Conservation (phyloP, 179 eudicot genomes). For the Dionaea muscipula region DNA sequence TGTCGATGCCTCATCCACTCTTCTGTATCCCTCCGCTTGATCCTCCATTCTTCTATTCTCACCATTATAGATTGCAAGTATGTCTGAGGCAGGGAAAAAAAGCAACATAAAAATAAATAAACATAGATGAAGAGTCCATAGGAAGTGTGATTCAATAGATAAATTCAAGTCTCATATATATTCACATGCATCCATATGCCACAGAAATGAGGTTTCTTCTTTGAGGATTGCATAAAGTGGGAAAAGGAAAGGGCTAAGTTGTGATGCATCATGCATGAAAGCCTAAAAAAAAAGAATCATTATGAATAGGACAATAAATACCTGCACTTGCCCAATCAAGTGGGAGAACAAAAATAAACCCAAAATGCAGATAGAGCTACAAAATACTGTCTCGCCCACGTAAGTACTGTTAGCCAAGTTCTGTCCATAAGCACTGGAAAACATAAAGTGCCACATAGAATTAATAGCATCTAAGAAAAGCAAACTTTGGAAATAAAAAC, state of each 20-base stretch:
- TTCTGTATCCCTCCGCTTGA: constrained; percentile 67
- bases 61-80: constrained; percentile 65
- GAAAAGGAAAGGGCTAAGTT: too few relatives aligned
- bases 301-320: constrained; percentile 14
- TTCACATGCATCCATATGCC: background rate
- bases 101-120: background rate
- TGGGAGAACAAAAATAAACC: constrained; percentile 69
- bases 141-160: too few relatives aligned
- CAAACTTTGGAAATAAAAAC: too few relatives aligned
- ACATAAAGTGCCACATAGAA: background rate
- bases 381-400: constrained; percentile 58
- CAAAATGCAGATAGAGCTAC: constrained; percentile 44
- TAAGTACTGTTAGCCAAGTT: constrained; percentile 40
- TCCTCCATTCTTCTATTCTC: constrained; percentile 85
- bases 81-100: constrained; percentile 24
- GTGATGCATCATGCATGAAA: too few relatives aligned
- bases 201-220: too few relatives aligned
- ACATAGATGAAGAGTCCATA: too few relatives aligned
- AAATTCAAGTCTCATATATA: background rate
- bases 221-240: too few relatives aligned
- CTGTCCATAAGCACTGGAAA: constrained; percentile 82
- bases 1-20: constrained; percentile 98
- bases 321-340: constrained; percentile 90
- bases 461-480: background rate
- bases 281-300: too few relatives aligned